These are phyloP conservation scores for Fusarium incarnatum DNA, from an alignment of 2,329 filamentous ascomycete species.

Conservation along the genomic window DNA sequence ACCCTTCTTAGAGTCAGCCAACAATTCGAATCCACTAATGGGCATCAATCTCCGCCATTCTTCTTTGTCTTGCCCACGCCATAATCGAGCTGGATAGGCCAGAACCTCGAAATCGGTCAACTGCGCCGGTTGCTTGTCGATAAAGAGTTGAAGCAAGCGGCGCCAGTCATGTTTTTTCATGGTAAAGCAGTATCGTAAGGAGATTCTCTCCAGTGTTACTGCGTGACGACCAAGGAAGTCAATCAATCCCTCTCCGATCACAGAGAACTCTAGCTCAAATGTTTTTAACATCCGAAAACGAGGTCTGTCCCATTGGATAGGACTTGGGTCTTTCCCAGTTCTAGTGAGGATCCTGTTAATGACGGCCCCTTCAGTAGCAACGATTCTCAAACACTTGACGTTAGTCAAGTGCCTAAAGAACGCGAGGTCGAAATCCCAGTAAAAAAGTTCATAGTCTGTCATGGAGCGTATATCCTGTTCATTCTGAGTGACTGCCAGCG, in stretches of 20 bases:
- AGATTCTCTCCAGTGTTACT: background rate
- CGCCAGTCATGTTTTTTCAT: background rate
- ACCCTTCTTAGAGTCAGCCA: fast-evolving
- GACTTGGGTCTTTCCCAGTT: too few species aligned
- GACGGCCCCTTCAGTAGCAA: fast-evolving
- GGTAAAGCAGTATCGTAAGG: background rate
- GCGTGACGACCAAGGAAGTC: background rate
- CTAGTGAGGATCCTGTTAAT: too few species aligned
- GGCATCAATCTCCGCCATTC: background rate
- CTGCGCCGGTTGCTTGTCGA: background rate
- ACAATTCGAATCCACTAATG: background rate
- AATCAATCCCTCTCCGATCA: background rate
- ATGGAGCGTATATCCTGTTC: too few species aligned
- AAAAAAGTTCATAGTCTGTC: too few species aligned
- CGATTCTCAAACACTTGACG: background rate
- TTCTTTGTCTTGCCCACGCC: background rate
- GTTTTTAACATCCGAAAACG: fast-evolving
- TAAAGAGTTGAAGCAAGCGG: background rate
- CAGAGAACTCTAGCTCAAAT: background rate
- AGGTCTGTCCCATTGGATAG: fast-evolving
- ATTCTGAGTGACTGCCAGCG: background rate
- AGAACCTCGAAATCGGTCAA: background rate
- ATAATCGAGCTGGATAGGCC: background rate
- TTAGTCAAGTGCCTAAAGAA: too few species aligned
- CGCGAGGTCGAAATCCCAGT: too few species aligned